Conservation (phyloP, 257 asterid genomes). For the Jacaranda copaia region DNA sequence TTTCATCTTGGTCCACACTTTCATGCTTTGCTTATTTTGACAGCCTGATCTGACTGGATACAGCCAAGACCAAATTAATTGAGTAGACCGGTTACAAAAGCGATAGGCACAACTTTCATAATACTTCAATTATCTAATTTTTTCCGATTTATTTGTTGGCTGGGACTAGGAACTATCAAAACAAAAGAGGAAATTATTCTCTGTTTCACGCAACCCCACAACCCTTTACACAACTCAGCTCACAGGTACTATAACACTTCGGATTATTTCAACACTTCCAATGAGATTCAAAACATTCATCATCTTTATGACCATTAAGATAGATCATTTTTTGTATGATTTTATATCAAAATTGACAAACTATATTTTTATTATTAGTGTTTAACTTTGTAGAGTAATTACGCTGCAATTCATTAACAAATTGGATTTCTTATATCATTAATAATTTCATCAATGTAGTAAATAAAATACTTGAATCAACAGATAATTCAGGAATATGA, state of each 20-base stretch:
- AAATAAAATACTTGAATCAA: not conserved
- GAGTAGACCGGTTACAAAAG: not conserved
- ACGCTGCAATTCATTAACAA: not conserved
- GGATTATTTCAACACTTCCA: too few relatives aligned
- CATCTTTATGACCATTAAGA: too few relatives aligned
- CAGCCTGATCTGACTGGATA: constrained; percentile 6
- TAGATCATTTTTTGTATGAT: too few relatives aligned
- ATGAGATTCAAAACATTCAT: too few relatives aligned
- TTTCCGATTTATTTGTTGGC: not conserved
- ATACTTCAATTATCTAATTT: not conserved
- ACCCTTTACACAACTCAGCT: too few relatives aligned
- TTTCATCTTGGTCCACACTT: not conserved
- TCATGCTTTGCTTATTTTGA: not conserved
- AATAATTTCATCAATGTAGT: not conserved
- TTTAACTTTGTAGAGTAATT: not conserved
- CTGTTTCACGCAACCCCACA: too few relatives aligned
- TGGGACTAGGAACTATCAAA: not conserved
- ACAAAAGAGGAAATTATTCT: too few relatives aligned
- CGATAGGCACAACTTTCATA: not conserved
- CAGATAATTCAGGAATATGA: not conserved
- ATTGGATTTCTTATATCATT: not conserved
- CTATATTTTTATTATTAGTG: not conserved
- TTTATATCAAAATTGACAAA: not conserved
- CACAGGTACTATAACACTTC: too few relatives aligned
- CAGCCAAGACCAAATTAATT: not conserved